Percentiles rank a stretch among this genome's conserved stretches.
phyloP scores from a whole-genome alignment of 139 green algal genomes.

The Chlorella sp. region DNA sequence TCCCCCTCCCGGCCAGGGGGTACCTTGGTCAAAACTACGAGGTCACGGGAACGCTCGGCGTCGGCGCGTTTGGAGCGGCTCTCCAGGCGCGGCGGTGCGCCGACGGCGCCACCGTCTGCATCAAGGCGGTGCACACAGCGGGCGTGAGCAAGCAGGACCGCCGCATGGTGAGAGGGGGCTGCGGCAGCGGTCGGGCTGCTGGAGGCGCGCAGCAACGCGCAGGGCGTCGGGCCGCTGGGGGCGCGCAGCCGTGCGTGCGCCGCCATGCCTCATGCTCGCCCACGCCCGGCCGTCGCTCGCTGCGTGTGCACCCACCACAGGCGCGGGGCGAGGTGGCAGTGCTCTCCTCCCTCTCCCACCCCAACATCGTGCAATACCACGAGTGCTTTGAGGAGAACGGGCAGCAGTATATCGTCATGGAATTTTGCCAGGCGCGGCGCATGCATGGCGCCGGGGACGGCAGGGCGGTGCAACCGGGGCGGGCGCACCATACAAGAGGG shows the following conservation, averaged over 20 bases:
- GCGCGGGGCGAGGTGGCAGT: slow-evolving; percentile 27
- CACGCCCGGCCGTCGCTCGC: neutral
- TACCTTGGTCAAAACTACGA: slow-evolving; percentile 25
- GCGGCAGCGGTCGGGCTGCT: neutral
- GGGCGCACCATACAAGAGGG: no score
- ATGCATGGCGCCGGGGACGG: no score
- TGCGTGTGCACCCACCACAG: slow-evolving; percentile 4
- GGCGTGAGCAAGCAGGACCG: slow-evolving; percentile 2
- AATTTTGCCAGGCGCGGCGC: slow-evolving; percentile 67
- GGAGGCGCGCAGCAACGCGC: neutral
- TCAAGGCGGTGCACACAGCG: slow-evolving; percentile 19
- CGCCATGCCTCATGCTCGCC: neutral
- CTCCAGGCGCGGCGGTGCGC: slow-evolving; percentile 25
- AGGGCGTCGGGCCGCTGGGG: neutral
- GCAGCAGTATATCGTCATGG: slow-evolving; percentile 69
- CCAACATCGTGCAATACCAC: slow-evolving; percentile 67
- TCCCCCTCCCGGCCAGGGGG: neutral
- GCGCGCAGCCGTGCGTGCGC: neutral
- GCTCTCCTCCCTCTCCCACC: slow-evolving; percentile 54
- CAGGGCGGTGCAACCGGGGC: no score
- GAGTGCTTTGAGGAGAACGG: slow-evolving; percentile 54
- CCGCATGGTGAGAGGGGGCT: slow-evolving; percentile 2
- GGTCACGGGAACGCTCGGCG: slow-evolving; percentile 50
- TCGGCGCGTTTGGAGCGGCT: slow-evolving; percentile 56
- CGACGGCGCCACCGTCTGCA: slow-evolving; percentile 9